Percentiles rank a stretch among this genome's conserved stretches.
Conservation (phyloP, 345 rosid species). For the Populus davidiana region DNA sequence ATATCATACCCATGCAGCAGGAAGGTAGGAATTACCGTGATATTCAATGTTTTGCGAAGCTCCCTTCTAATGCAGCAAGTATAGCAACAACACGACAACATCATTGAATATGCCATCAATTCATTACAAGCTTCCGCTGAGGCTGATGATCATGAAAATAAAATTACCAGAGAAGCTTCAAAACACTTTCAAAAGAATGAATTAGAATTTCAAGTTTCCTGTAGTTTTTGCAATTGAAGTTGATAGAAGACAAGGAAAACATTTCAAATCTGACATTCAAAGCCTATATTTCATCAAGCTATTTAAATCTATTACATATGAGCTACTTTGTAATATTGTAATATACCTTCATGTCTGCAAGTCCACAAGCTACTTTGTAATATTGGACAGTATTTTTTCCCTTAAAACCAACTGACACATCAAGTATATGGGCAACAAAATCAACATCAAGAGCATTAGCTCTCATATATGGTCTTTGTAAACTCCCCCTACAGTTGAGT, state of each 20-base stretch:
- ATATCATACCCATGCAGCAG: constrained; percentile 2
- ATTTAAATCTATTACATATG: neutral
- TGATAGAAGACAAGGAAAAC: neutral
- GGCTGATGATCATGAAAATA: constrained; percentile 46
- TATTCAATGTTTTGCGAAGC: constrained; percentile 77
- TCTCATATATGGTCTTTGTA: neutral
- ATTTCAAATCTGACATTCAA: neutral
- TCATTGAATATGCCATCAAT: constrained; percentile 84
- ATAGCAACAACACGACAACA: constrained; percentile 96
- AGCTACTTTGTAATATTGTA: neutral
- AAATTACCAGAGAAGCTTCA: constrained; percentile 1
- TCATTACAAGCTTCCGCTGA: constrained; percentile 95
- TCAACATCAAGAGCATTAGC: neutral
- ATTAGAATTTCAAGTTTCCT: neutral
- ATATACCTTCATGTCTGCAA: neutral
- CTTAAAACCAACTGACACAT: neutral
- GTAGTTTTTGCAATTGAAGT: neutral
- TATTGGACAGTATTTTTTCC: neutral
- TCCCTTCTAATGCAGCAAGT: constrained; percentile 93
- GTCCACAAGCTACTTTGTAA: neutral
- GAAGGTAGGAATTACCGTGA: constrained; percentile 52
- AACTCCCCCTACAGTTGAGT: neutral
- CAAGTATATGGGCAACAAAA: neutral
- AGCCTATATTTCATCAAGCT: neutral
- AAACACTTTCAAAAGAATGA: neutral